Evolutionary conservation across 1,284 basidiomycete species (phyloP), one percentile per base, ranked within the genome.

Genomic region (Austroboletus niveus): DNA sequence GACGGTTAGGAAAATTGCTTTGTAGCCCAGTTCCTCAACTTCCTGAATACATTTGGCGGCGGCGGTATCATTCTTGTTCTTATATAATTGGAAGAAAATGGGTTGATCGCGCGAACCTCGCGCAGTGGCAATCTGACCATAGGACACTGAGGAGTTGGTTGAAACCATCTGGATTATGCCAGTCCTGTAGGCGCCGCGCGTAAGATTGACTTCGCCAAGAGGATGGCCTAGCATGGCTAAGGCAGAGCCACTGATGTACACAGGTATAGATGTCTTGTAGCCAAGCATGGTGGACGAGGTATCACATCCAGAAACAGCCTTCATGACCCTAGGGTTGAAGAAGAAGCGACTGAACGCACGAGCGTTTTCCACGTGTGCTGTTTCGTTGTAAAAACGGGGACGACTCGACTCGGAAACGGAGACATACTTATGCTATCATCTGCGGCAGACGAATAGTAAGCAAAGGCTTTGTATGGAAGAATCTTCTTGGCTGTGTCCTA

Each of bases 201-300:
- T 90, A 53, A 96, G 84, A 69, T 94, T 95, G 42, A 81, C 75
- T 72, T 97, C 94, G 14, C 93, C 93, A 72, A 60, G 49, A 41
- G 93, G 94, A 65, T 97, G 94, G 2, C 93, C 93, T 3, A 96
- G 77, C 61, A 88, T 89, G n/a, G 92, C 93, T 57, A 95, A 84
- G 4, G 92, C 94, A 24, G 89, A 89, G 12, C 89, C 92, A 42
- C 84, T 85, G 44, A 93, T 90, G 69, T 94, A 95, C 15, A 95
- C 75, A 0, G 92, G 92, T 52, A 94, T 79, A 1, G 81, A 76
- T n/a, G 85, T 84, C 47, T 76, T 76, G 65, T 79, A 81, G 8
- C 90, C 91, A 45, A 94, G 77, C 55, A 95, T 86, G 8, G 76
- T 84, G 2, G 91, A 92, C 0, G 83, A 84, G 5, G 87, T 79